These are phyloP conservation scores for Nemophila menziesii DNA, from an alignment of 257 asterid species.

Conservation along the genomic window DNA sequence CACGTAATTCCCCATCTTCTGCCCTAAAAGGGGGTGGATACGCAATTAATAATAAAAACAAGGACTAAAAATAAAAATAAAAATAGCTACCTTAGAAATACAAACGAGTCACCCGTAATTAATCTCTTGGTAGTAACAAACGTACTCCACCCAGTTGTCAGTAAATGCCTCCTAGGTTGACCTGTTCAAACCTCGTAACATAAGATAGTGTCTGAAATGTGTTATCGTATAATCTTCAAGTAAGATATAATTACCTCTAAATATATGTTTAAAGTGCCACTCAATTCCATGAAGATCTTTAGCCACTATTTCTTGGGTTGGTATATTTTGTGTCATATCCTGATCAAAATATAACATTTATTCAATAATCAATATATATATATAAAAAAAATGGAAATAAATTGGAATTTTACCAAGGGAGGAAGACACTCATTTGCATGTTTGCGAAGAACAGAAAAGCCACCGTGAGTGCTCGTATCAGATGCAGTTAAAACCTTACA, in stretches of 20 bases:
- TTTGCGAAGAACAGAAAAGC: conserved; percentile 81
- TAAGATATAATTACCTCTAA: conserved; percentile 20
- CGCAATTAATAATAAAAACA: background rate
- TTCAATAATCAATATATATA: conserved; percentile 3
- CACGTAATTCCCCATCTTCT: conserved; percentile 35
- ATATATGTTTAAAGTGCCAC: conserved; percentile 55
- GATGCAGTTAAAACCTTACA: conserved; percentile 90
- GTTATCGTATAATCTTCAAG: background rate
- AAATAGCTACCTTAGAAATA: conserved; percentile 34
- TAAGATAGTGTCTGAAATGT: background rate
- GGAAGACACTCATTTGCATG: conserved; percentile 91
- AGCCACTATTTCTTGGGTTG: conserved; percentile 44
- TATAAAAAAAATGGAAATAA: background rate
- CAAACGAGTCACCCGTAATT: conserved; percentile 46
- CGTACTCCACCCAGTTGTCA: conserved; percentile 58
- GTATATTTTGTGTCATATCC: conserved; percentile 65
- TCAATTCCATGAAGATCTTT: conserved; percentile 46
- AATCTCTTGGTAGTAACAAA: conserved; percentile 44
- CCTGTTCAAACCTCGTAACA: conserved; percentile 19
- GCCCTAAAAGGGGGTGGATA: conserved; percentile 17
- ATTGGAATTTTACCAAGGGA: conserved; percentile 41
- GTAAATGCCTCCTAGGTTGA: conserved; percentile 57
- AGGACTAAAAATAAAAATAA: background rate
- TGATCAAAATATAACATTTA: conserved; percentile 15
- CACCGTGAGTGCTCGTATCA: conserved; percentile 91